A percentile compares a stretch with the other conserved stretches of the same genome.
phyloP scores from a whole-genome alignment of 1,284 basidiomycete species.

The Mrakiaceae sp. region DNA sequence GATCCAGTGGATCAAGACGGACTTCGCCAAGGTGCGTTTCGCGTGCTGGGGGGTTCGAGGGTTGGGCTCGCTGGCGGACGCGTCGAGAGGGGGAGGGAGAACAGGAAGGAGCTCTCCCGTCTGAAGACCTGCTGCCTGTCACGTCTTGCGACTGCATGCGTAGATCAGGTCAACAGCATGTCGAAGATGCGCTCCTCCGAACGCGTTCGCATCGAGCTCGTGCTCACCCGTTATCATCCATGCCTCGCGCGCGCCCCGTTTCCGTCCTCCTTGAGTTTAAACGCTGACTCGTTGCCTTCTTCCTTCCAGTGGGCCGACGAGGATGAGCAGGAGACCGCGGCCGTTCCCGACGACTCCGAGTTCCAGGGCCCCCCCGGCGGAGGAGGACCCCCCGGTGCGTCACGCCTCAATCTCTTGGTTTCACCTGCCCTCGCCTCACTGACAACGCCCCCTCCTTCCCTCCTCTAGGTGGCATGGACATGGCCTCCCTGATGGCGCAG shows the following conservation, averaged over 20 bases:
- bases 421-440: too few relatives aligned
- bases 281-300: conserved; percentile 1
- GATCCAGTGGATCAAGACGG: conserved; percentile 72
- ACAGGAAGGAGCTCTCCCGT: too few relatives aligned
- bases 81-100: too few relatives aligned
- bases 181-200: too few relatives aligned
- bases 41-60: too few relatives aligned
- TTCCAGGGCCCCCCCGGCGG: conserved; percentile 17
- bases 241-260: neutral
- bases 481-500: conserved; percentile 19
- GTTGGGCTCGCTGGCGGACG: too few relatives aligned
- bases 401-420: neutral
- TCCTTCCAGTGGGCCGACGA: conserved; percentile 67
- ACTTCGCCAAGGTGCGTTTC: conserved; percentile 59
- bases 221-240: neutral
- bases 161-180: neutral
- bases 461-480: conserved; percentile 15
- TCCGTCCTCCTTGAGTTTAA: conserved; percentile 6
- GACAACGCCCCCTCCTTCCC: conserved; percentile 9
- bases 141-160: neutral
- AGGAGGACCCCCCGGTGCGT: conserved; percentile 14
- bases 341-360: conserved; percentile 27
- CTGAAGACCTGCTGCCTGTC: neutral
- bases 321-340: conserved; percentile 72
- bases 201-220: neutral